Percentiles rank a stretch among this genome's conserved stretches.
Evolutionary conservation across 768 basidiomycete species (phyloP).

Genomic region (Podaxis rugospora): DNA sequence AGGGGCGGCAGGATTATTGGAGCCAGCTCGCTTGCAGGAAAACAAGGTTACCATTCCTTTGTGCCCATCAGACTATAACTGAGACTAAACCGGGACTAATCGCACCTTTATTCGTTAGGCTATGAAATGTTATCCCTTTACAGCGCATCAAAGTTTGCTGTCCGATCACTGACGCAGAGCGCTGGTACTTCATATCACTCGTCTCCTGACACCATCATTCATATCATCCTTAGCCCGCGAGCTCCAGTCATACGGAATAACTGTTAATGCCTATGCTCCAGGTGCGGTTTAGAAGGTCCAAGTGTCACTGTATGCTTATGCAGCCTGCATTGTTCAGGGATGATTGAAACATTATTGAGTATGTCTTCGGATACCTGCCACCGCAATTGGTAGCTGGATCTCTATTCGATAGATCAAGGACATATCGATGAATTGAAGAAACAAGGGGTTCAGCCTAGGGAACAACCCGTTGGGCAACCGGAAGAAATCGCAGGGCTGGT

Average conservation of each 20-base stretch:
- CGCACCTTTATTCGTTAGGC: neutral
- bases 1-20: conserved; percentile 54
- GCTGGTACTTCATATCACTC: conserved; percentile 22
- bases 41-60: conserved; percentile 17
- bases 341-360: neutral
- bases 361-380: neutral
- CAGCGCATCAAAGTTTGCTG: conserved; percentile 32
- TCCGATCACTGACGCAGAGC: conserved; percentile 33
- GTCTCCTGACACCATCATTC: neutral
- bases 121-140: conserved; percentile 20
- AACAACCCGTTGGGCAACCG: neutral
- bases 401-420: neutral
- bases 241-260: conserved; percentile 32
- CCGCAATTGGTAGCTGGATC: neutral
- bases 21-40: conserved; percentile 26
- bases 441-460: neutral
- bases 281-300: conserved; percentile 14
- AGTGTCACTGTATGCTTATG: neutral
- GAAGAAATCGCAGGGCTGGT: conserved; percentile 17
- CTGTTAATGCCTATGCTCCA: conserved; percentile 40
- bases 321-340: neutral
- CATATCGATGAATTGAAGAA: neutral
- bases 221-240: conserved; percentile 25
- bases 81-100: neutral
- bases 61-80: neutral